phyloP scores from a whole-genome alignment of 163 green algal species.

The Chlorella variabilis region DNA sequence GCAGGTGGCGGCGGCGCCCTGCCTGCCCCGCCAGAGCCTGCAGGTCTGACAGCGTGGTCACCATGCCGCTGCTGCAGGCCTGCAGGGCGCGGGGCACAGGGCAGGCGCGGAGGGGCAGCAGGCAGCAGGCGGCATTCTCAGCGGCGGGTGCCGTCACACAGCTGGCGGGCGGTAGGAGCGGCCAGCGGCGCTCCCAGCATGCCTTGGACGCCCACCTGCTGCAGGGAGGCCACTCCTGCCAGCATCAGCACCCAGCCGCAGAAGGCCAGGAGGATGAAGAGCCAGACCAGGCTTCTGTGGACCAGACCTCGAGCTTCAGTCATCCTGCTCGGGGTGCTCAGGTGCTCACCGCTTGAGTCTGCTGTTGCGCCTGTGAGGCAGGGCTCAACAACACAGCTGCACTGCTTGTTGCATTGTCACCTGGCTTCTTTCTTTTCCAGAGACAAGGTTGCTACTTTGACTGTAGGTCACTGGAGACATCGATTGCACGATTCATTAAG shows the following conservation, averaged over 20 bases:
- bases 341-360: too few relatives aligned
- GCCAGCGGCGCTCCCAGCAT: too few relatives aligned
- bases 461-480: too few relatives aligned
- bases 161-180: too few relatives aligned
- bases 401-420: too few relatives aligned
- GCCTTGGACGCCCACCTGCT: constrained; percentile 26
- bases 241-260: constrained; percentile 38
- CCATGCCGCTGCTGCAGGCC: constrained; percentile 23
- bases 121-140: not conserved
- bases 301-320: not conserved
- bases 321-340: too few relatives aligned
- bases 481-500: too few relatives aligned
- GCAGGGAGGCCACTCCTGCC: constrained; percentile 27
- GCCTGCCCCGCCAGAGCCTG: not conserved
- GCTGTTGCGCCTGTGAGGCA: too few relatives aligned
- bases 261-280: constrained; percentile 18
- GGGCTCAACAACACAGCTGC: too few relatives aligned
- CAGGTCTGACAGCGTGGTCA: constrained; percentile 7
- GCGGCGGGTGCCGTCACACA: not conserved
- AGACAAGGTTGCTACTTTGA: not conserved
- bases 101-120: not conserved
- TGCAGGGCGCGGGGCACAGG: not conserved
- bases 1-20: not conserved
- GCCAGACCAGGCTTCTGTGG: constrained; percentile 14
- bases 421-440: not conserved